phyloP scores from a whole-genome alignment of 768 basidiomycete species.

The Lenzites betulinus region DNA sequence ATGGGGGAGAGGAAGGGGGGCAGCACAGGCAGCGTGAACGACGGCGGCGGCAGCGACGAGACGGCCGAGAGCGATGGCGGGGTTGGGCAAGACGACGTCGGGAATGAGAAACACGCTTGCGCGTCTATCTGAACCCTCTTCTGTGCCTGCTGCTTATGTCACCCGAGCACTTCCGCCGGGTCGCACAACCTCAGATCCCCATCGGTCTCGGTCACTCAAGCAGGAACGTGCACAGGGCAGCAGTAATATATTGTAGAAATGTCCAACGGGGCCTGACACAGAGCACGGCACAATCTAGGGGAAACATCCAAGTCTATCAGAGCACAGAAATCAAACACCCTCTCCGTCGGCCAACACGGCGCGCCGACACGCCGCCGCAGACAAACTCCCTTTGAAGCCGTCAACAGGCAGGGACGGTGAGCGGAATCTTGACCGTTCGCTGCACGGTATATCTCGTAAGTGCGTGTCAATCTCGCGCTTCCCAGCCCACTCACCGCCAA shows the following conservation, averaged over 20 bases:
- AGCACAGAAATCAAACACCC: too few relatives aligned
- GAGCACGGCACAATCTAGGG: too few relatives aligned
- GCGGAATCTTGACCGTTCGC: constrained; percentile 81
- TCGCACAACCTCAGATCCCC: neutral
- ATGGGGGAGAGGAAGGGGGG: constrained; percentile 22
- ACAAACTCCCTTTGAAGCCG: neutral
- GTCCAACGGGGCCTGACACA: too few relatives aligned
- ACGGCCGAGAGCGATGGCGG: constrained; percentile 2
- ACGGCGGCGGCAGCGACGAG: constrained; percentile 5
- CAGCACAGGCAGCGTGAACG: constrained; percentile 7
- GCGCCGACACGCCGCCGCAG: neutral
- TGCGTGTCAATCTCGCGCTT: constrained; percentile 16
- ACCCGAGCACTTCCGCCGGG: neutral
- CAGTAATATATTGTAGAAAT: too few relatives aligned
- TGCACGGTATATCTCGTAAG: constrained; percentile 27
- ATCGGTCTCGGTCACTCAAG: neutral
- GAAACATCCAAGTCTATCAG: neutral
- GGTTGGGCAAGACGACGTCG: neutral
- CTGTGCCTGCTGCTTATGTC: constrained; percentile 1
- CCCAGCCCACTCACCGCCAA: constrained; percentile 51
- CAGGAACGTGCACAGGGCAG: neutral
- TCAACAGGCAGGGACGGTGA: constrained; percentile 82
- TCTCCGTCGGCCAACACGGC: neutral
- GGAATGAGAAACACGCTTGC: neutral
- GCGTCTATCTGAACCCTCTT: neutral